Evolutionary conservation across 169 alveolate species (phyloP), one percentile per base, ranked within the genome.

Genomic region (Plasmodium coatneyi): DNA sequence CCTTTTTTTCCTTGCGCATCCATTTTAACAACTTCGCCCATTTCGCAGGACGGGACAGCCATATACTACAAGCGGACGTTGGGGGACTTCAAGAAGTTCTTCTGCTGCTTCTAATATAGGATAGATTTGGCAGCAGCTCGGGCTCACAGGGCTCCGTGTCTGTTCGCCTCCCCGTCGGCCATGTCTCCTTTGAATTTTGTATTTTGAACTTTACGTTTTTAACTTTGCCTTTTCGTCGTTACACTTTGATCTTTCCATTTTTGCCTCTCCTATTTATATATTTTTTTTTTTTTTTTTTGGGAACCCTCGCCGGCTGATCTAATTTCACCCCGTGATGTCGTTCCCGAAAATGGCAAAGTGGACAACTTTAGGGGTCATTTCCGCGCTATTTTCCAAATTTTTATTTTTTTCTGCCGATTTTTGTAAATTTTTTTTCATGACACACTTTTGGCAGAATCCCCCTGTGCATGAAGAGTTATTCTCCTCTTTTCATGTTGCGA

Each of bases 41-140:
- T 28, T 84, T 32, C n/a, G 19, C 78, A 84, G 90, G 94, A 89
- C 71, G 94, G 94, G 81, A 89, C 94, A 60, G 83, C 89, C 36
- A 89, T 89, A 89, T 89, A 89, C 49, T 89, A 89, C 74, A 89
- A n/a, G 43, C 41, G 90, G 71, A 80, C 32, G 41, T 30, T 76
- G 14, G 80, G 93, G 10, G 84, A 84, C 34, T 43, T 84, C 39
- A 84, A 74, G 80, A 84, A 84, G 28, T 2, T 74, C 25, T 84
- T 84, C 70, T 84, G 93, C 34, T 84, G 93, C 28, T 84, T 46
- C 30, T 84, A 84, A 52, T 43, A 6, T 70, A 39, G 10, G 16
- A 49, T 22, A 12, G 70, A 12, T 10, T 46, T 46, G n/a, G 56
- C 56, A 46, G 56, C n/a, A 46, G 56, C 16, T 46, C n/a, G n/a